These are phyloP conservation scores for Xylariaceae sp. DNA, from an alignment of 2,329 filamentous ascomycete genomes.

Conservation along the genomic window DNA sequence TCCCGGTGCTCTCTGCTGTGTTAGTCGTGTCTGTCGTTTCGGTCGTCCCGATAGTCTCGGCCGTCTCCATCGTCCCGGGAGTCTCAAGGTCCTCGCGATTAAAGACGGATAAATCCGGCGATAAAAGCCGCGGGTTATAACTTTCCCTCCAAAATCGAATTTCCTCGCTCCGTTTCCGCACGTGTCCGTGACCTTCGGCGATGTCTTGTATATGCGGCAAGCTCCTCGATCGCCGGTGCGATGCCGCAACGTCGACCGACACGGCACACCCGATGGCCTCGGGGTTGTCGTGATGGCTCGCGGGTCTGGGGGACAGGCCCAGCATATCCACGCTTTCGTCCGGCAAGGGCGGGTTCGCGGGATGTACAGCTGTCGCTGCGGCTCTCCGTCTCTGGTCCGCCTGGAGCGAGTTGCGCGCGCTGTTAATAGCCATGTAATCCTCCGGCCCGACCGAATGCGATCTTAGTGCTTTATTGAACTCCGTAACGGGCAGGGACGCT, in stretches of 20 bases:
- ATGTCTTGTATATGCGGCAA: slow-evolving; percentile 51
- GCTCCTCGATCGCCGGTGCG: slow-evolving; percentile 56
- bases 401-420: slow-evolving; percentile 50
- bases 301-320: slow-evolving; percentile 58
- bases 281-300: slow-evolving; percentile 50
- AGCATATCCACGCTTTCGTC: slow-evolving; percentile 43
- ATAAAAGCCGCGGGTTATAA: slow-evolving; percentile 49
- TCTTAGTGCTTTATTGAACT: slow-evolving; percentile 56
- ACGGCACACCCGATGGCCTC: slow-evolving; percentile 60
- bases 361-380: slow-evolving; percentile 41
- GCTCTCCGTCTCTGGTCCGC: slow-evolving; percentile 43
- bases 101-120: slow-evolving; percentile 47
- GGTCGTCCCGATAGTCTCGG: slow-evolving; percentile 16
- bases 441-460: slow-evolving; percentile 58
- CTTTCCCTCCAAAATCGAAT: slow-evolving; percentile 62
- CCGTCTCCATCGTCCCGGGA: slow-evolving; percentile 17
- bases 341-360: slow-evolving; percentile 37
- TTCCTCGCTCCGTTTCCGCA: slow-evolving; percentile 57
- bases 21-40: slow-evolving; percentile 21
- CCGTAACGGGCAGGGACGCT: slow-evolving; percentile 55
- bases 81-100: slow-evolving; percentile 35
- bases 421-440: slow-evolving; percentile 51
- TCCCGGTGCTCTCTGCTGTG: slow-evolving; percentile 27
- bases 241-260: slow-evolving; percentile 48
- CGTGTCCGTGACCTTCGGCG: slow-evolving; percentile 32